Base-by-base conservation (phyloP, 1,139 yeast species). In the Casaregolazyma suthepensis region DNA sequence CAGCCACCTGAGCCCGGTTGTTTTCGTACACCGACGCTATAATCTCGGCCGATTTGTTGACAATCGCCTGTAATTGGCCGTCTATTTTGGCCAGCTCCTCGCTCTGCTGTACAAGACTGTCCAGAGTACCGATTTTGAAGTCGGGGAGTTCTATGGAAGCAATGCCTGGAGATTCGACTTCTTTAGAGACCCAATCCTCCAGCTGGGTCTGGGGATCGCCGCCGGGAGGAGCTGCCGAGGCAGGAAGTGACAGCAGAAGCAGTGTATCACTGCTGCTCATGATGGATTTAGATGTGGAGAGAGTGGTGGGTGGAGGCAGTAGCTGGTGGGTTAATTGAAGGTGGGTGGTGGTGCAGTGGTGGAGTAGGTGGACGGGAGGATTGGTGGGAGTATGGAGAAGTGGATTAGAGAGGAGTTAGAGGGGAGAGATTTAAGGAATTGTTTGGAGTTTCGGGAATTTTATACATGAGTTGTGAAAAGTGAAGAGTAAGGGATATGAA, bases 41-140 rank as follows among this genome's bases (percentile, higher is more conserved):
- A 29, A 88, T 80, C 61, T 93, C 99, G 54, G 85, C 77, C 23
- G 87, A 81, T 70, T 94, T 94, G 43, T 75, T 67, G 35, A 90
- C 82, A 6, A 94, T 79, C 13, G 77, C 73, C 51, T 78, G 80
- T 66, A 91, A 78, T 70, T 88, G 95, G 26, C 75, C 74, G 71
- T 93, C 99, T 54, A 85, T 74, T 68, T 89, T 90, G 49, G 81
- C 75, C 57, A 94, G 77, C 66, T 91, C 98, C 64, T 94, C 99
- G 67, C 93, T 83, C 71, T 90, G 93, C 64, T 85, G 83, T 53
- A 93, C 95, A 57, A 93, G 78, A 43, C 91, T 85, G 71, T 94
- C 99, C 66, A 93, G 78, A 2, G 98, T 91, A 38, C 98, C 98
- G 61, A 93, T 88, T 71, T 93, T 94, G 71, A 93, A 91, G 59